phyloP scores from a whole-genome alignment of 305 asterid genomes.

The Vinca major region DNA sequence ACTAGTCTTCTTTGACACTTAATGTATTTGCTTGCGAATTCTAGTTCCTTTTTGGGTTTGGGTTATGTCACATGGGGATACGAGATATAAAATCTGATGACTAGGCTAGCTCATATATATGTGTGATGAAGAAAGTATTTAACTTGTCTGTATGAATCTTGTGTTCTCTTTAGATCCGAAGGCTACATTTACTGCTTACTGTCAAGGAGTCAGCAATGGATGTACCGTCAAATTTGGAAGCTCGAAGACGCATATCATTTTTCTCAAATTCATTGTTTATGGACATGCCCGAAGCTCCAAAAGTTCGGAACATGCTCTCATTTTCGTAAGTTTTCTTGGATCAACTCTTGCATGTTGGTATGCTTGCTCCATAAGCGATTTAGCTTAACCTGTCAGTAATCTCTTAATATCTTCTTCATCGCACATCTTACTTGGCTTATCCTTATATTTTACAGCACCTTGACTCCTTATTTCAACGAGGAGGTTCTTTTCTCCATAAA shows the following conservation, averaged over 20 bases:
- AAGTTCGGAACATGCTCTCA: constrained; percentile 97
- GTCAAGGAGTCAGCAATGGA: constrained; percentile 99
- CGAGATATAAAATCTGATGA: neutral
- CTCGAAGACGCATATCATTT: constrained; percentile 90
- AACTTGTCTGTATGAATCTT: neutral
- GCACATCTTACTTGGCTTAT: constrained; percentile 3
- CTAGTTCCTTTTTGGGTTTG: neutral
- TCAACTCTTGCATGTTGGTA: neutral
- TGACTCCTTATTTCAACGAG: constrained; percentile 88
- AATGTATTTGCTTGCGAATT: neutral
- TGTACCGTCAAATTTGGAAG: constrained; percentile 90
- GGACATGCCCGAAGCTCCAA: constrained; percentile 98
- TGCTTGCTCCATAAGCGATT: no score
- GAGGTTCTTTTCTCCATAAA: constrained; percentile 80
- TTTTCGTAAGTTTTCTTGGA: constrained; percentile 65
- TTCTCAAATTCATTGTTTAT: constrained; percentile 95
- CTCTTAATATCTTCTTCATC: neutral
- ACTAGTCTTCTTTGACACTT: no score
- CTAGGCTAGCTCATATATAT: neutral
- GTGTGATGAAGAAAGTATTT: neutral
- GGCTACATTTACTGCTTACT: constrained; percentile 85
- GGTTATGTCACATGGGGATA: neutral
- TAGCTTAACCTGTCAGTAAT: neutral
- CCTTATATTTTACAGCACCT: constrained; percentile 48
- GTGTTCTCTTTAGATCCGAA: constrained; percentile 49